phyloP scores from a whole-genome alignment of 1,284 basidiomycete species.

The Heterobasidion occidentale region DNA sequence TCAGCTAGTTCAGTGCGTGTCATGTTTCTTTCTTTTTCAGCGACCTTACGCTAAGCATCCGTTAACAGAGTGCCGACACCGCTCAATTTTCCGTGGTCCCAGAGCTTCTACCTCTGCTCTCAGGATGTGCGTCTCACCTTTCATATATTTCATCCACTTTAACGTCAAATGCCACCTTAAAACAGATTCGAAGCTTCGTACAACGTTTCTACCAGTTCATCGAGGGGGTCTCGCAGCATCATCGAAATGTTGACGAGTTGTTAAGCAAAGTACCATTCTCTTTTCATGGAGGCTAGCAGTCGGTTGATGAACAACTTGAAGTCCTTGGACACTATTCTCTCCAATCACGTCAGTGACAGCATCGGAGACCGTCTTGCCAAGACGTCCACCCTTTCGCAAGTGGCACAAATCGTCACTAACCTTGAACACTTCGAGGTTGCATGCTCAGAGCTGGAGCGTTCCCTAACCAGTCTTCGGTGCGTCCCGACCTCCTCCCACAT shows the following conservation, averaged over 20 bases:
- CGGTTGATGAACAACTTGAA: conserved; percentile 21
- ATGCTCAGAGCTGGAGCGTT: conserved; percentile 81
- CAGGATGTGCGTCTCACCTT: conserved; percentile 59
- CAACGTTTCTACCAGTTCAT: conserved; percentile 97
- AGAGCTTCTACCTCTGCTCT: conserved; percentile 92
- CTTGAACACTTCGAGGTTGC: conserved; percentile 88
- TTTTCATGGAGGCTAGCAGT: neutral
- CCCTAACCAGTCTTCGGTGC: conserved; percentile 76
- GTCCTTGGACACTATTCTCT: conserved; percentile 85
- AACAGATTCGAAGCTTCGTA: conserved; percentile 82
- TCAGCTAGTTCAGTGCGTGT: conserved; percentile 48
- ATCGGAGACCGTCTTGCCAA: conserved; percentile 67
- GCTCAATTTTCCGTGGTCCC: conserved; percentile 86
- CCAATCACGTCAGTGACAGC: conserved; percentile 73
- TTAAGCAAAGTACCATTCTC: conserved; percentile 64
- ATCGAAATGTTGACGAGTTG: conserved; percentile 88
- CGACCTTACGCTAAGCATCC: neutral
- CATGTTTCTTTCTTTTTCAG: neutral
- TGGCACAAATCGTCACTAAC: conserved; percentile 92
- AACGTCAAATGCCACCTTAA: neutral
- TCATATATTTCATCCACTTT: conserved; percentile 1
- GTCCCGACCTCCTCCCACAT: conserved; percentile 2
- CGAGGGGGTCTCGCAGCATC: conserved; percentile 89
- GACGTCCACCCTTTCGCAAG: conserved; percentile 84
- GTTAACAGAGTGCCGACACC: conserved; percentile 58